These are phyloP conservation scores for Saraca asoca DNA, from an alignment of 331 rosid genomes.

Conservation along the genomic window DNA sequence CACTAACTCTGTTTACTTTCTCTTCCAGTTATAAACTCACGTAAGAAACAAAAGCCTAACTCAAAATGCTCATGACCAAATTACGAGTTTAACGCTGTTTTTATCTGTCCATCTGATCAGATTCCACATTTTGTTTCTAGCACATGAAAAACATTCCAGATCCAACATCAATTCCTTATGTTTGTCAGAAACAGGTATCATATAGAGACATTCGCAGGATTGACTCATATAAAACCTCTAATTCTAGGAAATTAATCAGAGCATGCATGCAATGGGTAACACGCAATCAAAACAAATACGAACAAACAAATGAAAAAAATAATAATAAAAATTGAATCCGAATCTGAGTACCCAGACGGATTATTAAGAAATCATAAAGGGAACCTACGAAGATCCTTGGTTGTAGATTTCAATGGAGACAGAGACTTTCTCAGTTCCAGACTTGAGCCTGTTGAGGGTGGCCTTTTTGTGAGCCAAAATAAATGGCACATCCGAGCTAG, in stretches of 20 bases:
- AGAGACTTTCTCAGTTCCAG: constrained; percentile 85
- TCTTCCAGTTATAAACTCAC: constrained; percentile 16
- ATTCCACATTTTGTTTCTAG: background rate
- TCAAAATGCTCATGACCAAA: too few species aligned
- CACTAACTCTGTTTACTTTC: background rate
- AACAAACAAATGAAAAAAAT: background rate
- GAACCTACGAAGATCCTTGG: constrained; percentile 86
- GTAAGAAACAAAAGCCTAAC: constrained; percentile 17
- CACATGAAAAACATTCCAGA: constrained; percentile 12
- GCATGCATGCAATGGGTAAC: constrained; percentile 41
- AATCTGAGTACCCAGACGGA: constrained; percentile 21
- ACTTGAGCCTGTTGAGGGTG: constrained; percentile 78
- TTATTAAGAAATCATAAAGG: background rate
- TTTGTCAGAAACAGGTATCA: background rate
- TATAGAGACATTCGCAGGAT: background rate
- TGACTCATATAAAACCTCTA: background rate
- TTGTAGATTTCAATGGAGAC: constrained; percentile 90
- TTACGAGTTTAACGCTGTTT: too few species aligned
- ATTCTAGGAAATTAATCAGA: constrained; percentile 15
- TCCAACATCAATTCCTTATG: constrained; percentile 1
- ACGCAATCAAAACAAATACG: background rate
- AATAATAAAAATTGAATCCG: background rate
- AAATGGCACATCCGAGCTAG: constrained; percentile 81
- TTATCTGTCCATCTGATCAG: too few species aligned
- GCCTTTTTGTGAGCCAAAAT: constrained; percentile 95